Evolutionary conservation across 2,329 filamentous ascomycete species (phyloP).

Genomic region (Apiospora koreana): DNA sequence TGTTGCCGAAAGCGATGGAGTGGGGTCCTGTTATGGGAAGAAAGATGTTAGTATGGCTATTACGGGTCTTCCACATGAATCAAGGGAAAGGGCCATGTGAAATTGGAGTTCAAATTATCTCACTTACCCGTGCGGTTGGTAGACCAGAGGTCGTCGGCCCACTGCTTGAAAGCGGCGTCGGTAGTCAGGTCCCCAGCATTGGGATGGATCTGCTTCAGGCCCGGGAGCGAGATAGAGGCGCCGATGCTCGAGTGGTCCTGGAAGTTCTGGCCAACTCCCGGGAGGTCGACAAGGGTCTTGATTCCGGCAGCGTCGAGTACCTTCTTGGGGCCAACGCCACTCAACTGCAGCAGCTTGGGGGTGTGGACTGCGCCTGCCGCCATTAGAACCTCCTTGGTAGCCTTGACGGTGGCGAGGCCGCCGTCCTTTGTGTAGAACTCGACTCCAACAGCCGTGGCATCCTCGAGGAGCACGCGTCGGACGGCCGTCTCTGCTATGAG

Average conservation of each 20-base stretch:
- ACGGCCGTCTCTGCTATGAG: conserved; percentile 33
- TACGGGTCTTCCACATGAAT: too few species aligned
- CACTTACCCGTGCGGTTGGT: conserved; percentile 28
- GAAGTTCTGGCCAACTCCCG: conserved; percentile 50
- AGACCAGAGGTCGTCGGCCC: conserved; percentile 31
- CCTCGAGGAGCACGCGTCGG: conserved; percentile 30
- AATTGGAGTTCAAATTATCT: neutral
- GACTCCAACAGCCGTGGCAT: conserved; percentile 31
- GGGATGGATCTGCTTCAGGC: conserved; percentile 20
- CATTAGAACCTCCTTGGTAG: conserved; percentile 44
- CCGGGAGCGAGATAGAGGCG: neutral
- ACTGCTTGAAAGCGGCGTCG: conserved; percentile 27
- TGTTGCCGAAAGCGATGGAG: conserved; percentile 36
- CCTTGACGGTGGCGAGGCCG: conserved; percentile 25
- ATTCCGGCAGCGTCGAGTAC: conserved; percentile 46
- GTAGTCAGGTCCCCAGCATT: conserved; percentile 29
- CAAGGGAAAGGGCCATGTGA: too few species aligned
- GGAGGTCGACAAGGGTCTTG: conserved; percentile 41
- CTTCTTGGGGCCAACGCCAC: conserved; percentile 39
- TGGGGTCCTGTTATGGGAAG: conserved; percentile 26
- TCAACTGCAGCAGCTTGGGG: conserved; percentile 37
- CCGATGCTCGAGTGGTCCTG: conserved; percentile 43
- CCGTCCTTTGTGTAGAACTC: conserved; percentile 24
- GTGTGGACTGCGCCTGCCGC: conserved; percentile 43
- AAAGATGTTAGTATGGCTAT: neutral